Percentiles rank a stretch among this genome's conserved stretches.
Evolutionary conservation across 139 green algal species (phyloP).

Genomic region (Picochlorum sp.): DNA sequence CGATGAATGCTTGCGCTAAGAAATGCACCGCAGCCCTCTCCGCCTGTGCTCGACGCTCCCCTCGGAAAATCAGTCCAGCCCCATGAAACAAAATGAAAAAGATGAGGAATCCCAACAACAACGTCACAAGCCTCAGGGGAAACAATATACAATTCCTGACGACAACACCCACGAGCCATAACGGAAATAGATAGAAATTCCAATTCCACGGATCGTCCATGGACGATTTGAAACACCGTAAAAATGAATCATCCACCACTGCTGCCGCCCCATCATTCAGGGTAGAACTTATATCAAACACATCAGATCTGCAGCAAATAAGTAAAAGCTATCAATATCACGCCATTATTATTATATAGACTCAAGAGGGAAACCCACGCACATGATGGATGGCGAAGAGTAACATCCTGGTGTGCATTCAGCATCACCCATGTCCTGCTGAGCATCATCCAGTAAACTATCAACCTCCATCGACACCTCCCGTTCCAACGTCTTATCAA

Average conservation of each 20-base stretch:
- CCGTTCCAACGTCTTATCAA: too few relatives aligned
- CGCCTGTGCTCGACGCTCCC: neutral
- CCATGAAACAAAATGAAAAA: slow-evolving; percentile 78
- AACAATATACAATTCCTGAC: slow-evolving; percentile 73
- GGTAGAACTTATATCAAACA: slow-evolving; percentile 73
- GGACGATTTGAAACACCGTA: slow-evolving; percentile 78
- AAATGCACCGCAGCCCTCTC: slow-evolving; percentile 55
- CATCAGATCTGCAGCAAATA: slow-evolving; percentile 15
- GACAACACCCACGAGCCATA: slow-evolving; percentile 71
- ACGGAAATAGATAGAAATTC: slow-evolving; percentile 93
- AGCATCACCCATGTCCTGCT: too few relatives aligned
- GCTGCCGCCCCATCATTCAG: slow-evolving; percentile 73
- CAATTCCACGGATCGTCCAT: slow-evolving; percentile 90
- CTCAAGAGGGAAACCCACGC: too few relatives aligned
- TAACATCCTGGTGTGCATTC: too few relatives aligned
- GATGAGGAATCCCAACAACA: slow-evolving; percentile 60
- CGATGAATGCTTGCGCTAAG: slow-evolving; percentile 68
- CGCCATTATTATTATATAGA: too few relatives aligned
- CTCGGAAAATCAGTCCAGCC: slow-evolving; percentile 32
- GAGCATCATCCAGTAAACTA: too few relatives aligned
- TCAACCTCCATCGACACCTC: too few relatives aligned
- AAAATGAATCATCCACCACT: slow-evolving; percentile 95
- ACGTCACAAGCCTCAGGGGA: slow-evolving; percentile 59
- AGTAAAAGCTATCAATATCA: too few relatives aligned
- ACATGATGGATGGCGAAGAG: too few relatives aligned